phyloP scores from a whole-genome alignment of 2,329 filamentous ascomycete genomes.

The Cladorrhinum sp. region DNA sequence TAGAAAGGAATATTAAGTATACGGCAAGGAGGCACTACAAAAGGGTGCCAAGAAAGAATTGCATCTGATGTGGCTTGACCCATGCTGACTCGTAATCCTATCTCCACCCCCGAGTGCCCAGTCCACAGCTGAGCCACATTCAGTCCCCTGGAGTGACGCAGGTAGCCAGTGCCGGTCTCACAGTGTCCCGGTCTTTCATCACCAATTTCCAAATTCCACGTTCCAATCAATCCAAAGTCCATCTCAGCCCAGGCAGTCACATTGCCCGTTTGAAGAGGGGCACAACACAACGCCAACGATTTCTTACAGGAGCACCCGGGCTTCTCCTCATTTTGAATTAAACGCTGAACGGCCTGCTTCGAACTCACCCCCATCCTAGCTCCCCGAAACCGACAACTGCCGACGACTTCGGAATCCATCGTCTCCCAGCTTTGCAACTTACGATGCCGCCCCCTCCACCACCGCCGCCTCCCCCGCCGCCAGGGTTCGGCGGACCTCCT shows the following conservation, averaged over 20 bases:
- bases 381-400: neutral
- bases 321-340: neutral
- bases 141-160: constrained; percentile 8
- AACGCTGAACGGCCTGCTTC: neutral
- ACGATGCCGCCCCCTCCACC: constrained; percentile 59
- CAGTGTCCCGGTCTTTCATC: neutral
- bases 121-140: constrained; percentile 4
- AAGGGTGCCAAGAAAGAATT: neutral
- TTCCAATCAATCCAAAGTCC: neutral
- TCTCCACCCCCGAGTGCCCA: neutral
- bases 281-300: neutral
- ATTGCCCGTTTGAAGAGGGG: constrained; percentile 7
- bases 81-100: neutral
- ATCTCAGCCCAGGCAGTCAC: constrained; percentile 3
- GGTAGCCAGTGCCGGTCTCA: neutral
- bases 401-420: neutral
- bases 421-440: neutral
- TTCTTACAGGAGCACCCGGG: neutral
- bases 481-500: constrained; percentile 50
- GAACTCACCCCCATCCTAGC: neutral
- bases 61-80: constrained; percentile 6
- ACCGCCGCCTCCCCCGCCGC: constrained; percentile 64
- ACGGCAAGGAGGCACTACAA: too few species aligned
- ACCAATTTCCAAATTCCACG: neutral
- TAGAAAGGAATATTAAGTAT: neutral